phyloP scores from a whole-genome alignment of 495 filamentous ascomycete species.

The Penicillium lividum region DNA sequence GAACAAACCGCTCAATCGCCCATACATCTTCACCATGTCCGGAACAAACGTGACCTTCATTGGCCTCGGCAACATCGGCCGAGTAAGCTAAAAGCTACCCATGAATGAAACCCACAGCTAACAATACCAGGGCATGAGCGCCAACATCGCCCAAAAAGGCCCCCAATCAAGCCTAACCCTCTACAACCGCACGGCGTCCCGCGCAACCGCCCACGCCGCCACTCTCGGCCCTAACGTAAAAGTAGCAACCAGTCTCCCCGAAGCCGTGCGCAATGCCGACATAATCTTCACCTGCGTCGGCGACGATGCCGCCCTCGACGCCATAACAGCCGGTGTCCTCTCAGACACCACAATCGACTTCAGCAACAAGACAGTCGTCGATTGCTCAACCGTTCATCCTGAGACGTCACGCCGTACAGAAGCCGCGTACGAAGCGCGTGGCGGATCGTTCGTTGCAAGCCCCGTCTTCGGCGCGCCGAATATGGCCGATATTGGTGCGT shows the following conservation, averaged over 20 bases:
- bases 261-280: slow-evolving; percentile 66
- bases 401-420: slow-evolving; percentile 70
- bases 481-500: slow-evolving; percentile 71
- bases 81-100: slow-evolving; percentile 54
- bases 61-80: slow-evolving; percentile 89
- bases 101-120: slow-evolving; percentile 19
- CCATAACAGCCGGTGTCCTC: slow-evolving; percentile 51
- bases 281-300: slow-evolving; percentile 84
- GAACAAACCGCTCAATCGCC: background rate
- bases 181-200: slow-evolving; percentile 73
- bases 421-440: slow-evolving; percentile 52
- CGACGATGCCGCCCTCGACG: slow-evolving; percentile 71
- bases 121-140: slow-evolving; percentile 71
- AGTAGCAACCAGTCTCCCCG: slow-evolving; percentile 60
- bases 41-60: slow-evolving; percentile 62
- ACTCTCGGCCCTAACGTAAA: slow-evolving; percentile 58
- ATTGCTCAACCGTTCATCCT: slow-evolving; percentile 87
- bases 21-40: slow-evolving; percentile 18
- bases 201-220: slow-evolving; percentile 56
- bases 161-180: slow-evolving; percentile 66
- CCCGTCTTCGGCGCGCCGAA: slow-evolving; percentile 83
- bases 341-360: slow-evolving; percentile 44
- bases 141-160: slow-evolving; percentile 79
- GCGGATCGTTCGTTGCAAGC: slow-evolving; percentile 74
- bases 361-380: slow-evolving; percentile 56